Conservation (phyloP, 2,329 filamentous ascomycete genomes). For the Xenosphaeropsis pyriputrescens region DNA sequence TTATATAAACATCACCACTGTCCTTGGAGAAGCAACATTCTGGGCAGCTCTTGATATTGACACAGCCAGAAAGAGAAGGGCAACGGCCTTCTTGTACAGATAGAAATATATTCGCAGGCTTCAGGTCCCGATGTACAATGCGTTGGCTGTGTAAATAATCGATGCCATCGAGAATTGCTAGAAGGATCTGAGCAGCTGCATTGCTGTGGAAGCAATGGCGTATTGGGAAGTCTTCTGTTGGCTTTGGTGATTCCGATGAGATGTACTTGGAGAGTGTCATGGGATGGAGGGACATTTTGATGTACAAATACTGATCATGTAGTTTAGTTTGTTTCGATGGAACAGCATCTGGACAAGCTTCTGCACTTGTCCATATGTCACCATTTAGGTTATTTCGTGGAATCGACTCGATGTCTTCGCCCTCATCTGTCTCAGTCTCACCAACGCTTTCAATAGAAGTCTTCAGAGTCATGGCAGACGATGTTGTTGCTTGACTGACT, state of each 20-base stretch:
- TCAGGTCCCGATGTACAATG: constrained; percentile 52
- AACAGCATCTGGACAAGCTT: background rate
- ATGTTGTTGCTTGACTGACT: constrained; percentile 6
- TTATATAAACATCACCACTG: constrained; percentile 25
- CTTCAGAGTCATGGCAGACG: constrained; percentile 24
- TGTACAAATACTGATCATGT: constrained; percentile 15
- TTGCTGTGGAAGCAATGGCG: constrained; percentile 48
- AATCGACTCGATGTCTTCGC: constrained; percentile 34
- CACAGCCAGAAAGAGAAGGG: constrained; percentile 23
- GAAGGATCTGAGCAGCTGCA: constrained; percentile 39
- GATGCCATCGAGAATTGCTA: constrained; percentile 44
- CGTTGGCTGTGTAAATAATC: constrained; percentile 46
- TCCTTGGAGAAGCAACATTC: constrained; percentile 22
- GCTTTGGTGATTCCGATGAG: constrained; percentile 18
- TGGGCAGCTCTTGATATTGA: constrained; percentile 29
- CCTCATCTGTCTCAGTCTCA: constrained; percentile 17
- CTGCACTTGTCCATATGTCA: background rate
- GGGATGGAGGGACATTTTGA: constrained; percentile 46
- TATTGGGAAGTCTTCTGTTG: constrained; percentile 7
- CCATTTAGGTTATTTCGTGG: constrained; percentile 15
- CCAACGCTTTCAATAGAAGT: constrained; percentile 14
- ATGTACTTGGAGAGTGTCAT: constrained; percentile 46
- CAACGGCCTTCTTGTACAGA: constrained; percentile 23
- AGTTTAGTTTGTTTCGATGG: too few relatives aligned
- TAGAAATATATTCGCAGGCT: constrained; percentile 54